Base-by-base conservation (phyloP, 2,329 filamentous ascomycete species). In the Endoconidiophora polonica region DNA sequence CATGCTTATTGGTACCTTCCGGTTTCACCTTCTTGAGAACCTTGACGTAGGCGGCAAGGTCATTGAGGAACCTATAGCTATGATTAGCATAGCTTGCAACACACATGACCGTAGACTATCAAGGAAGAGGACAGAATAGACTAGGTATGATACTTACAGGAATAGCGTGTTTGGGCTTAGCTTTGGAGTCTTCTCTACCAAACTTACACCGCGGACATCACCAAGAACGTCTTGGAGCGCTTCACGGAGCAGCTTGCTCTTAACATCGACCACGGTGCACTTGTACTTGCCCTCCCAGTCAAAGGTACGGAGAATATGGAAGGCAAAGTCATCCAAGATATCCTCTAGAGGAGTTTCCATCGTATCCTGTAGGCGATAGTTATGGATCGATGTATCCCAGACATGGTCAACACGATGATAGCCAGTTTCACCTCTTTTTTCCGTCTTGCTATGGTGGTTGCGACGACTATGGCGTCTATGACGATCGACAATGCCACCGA, bases 101-200 rank as follows among this genome's bases (percentile, higher is more conserved):
- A 36, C 14, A 23, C 2, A 6, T 29, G 24, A 20, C n/a, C n/a
- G 14, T 3, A 44, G 23, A 10, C 5, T 1, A 26, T 9, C 5
- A 18, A 20, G 5, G 22, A 4, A 10, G 6, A 16, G n/a, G 42
- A 18, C 16, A 16, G 10, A 5, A 6, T 4, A 9, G 5, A 14
- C n/a, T 41, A 5, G n/a, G 5, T n/a, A 4, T 41, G 39, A 41
- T 41, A 61, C 69, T 60, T 58, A 77, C 58, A 85, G 61, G 61
- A 84, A 85, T 3, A 85, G 68, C 60, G 83, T 69, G 56, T 86
- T 83, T 2, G 81, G 81, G 53, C 83, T 77, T 10, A 87, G 65
- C 41, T 77, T 77, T 1, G 87, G 86, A 0, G 76, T 81, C 42
- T 91, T 85, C 53, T 88, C 82, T 3, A 90, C 84, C 43, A 94